These are phyloP conservation scores for Phytophthora quininea DNA, from an alignment of 352 stramenopile genomes.

Conservation along the genomic window DNA sequence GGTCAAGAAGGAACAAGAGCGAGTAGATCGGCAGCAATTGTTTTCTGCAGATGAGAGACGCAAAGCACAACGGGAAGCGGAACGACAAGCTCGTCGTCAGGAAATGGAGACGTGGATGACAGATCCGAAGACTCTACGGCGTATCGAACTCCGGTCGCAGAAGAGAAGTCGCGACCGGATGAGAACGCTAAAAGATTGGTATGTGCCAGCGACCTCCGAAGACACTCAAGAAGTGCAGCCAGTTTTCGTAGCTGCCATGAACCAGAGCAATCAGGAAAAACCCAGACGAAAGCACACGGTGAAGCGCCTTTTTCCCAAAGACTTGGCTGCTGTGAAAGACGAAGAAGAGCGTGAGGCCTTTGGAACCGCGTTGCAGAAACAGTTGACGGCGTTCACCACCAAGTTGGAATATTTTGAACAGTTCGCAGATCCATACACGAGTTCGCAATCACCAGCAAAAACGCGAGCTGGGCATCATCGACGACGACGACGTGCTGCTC, in stretches of 20 bases:
- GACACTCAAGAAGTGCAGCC: constrained; percentile 44
- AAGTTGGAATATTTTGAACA: constrained; percentile 49
- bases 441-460: constrained; percentile 11
- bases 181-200: constrained; percentile 58
- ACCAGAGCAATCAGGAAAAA: constrained; percentile 27
- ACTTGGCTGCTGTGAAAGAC: constrained; percentile 24
- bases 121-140: constrained; percentile 35
- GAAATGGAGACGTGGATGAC: constrained; percentile 72
- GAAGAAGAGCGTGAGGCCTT: constrained; percentile 30
- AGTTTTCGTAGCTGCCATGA: constrained; percentile 39
- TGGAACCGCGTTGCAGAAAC: constrained; percentile 14
- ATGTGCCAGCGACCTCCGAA: constrained; percentile 26
- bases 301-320: constrained; percentile 23
- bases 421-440: neutral
- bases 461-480: constrained; percentile 11
- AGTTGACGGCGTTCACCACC: constrained; percentile 32
- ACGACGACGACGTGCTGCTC: constrained; percentile 20
- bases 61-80: constrained; percentile 53
- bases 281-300: constrained; percentile 5
- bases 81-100: constrained; percentile 43
- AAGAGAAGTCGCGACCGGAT: constrained; percentile 53
- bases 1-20: constrained; percentile 51
- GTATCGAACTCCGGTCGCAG: constrained; percentile 36
- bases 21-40: constrained; percentile 46
- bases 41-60: constrained; percentile 54